These are phyloP conservation scores for Geoglossum cookeanum DNA, from an alignment of 2,329 filamentous ascomycete genomes.

Conservation along the genomic window DNA sequence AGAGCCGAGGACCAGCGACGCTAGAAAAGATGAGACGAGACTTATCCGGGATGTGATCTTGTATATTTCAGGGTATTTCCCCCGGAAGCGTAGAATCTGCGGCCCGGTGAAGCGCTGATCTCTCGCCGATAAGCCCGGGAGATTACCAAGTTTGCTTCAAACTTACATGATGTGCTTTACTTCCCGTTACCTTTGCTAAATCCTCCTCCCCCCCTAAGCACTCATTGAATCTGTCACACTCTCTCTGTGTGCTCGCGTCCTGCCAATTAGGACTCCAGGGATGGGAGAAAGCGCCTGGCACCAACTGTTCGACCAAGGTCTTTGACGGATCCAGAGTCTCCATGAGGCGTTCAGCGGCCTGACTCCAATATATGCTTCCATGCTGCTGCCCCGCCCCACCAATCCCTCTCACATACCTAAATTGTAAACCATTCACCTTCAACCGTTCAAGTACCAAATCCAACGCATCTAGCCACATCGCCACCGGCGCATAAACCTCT, in stretches of 20 bases:
- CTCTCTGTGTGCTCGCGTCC: constrained; percentile 79
- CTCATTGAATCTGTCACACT: constrained; percentile 77
- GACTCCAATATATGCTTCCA: constrained; percentile 86
- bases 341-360: constrained; percentile 46
- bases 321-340: constrained; percentile 37
- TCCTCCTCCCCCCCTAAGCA: constrained; percentile 44
- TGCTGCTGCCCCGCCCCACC: constrained; percentile 94
- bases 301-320: constrained; percentile 53
- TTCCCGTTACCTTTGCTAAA: constrained; percentile 68
- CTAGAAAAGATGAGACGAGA: constrained; percentile 86
- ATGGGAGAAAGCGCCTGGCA: constrained; percentile 51
- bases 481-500: constrained; percentile 83
- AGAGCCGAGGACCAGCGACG: constrained; percentile 68
- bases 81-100: constrained; percentile 77
- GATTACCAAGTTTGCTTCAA: constrained; percentile 10
- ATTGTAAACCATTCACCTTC: constrained; percentile 48
- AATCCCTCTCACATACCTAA: constrained; percentile 58
- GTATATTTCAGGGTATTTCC: constrained; percentile 66
- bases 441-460: constrained; percentile 67
- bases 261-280: constrained; percentile 94
- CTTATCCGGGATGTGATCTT: constrained; percentile 66
- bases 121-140: constrained; percentile 18
- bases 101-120: constrained; percentile 74
- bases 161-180: constrained; percentile 79
- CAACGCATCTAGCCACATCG: constrained; percentile 84